Base-by-base conservation (phyloP, 768 basidiomycete species). In the Termitomyces heimii region DNA sequence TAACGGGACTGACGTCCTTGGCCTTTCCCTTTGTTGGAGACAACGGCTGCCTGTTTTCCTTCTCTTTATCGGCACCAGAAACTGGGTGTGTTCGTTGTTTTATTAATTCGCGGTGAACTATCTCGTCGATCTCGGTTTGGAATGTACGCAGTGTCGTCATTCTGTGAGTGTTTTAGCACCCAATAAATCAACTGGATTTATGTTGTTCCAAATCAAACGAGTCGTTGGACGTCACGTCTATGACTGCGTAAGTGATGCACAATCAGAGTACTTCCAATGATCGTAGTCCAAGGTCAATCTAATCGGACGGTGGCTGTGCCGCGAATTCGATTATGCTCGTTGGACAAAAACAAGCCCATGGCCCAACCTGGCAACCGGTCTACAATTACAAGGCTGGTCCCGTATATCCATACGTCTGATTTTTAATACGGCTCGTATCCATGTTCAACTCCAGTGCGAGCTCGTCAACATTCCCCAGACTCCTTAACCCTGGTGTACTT, bases 51-150 rank as follows among this genome's bases (percentile, higher is more conserved):
- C 67, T 73, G 60, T 64, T 59, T 28, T 71, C 66, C 46, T 72
- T 76, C 29, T 67, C 62, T 49, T 69, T 67, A 56, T 74, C 71
- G 60, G 71, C 73, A 58, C 73, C 69, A 46, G 46, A 58, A 64
- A 67, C 58, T 63, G 67, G 60, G 14, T 75, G 74, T 10, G 70
- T 69, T 40, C 87, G 81, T 61, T 89, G 85, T 69, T 81, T 89
- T 31, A 78, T 72, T 45, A 82, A 72, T 70, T 90, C 88, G 50
- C 85, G 82, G 62, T 80, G 75, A 57, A 84, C 82, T 64, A 91
- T 87, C 62, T 88, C 82, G 60, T 91, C 85, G 59, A 92, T 92
- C 71, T 90, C 88, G 64, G 71, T 79, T 70, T 92, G 89, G 63
- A 87, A 86, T 16, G 77, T 78, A 39, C 81, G 79, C 62, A 85